Conservation (phyloP, 2,329 filamentous ascomycete species). For the Lasiodiplodia hormozganensis region DNA sequence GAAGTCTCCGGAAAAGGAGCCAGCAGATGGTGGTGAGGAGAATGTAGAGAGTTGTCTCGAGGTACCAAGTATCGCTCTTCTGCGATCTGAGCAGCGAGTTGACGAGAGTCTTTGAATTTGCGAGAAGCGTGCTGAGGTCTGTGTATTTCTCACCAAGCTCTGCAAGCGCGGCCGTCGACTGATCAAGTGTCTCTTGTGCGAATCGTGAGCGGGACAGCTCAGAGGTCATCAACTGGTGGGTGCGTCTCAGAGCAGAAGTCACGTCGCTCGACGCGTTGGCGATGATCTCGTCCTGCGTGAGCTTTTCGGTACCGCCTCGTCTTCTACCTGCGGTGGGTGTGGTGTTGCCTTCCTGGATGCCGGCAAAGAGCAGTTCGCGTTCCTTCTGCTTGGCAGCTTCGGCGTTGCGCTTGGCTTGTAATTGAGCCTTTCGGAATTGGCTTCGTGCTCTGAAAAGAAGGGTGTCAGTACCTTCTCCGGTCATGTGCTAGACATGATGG, state of each 20-base stretch:
- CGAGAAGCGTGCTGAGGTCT: slow-evolving; percentile 77
- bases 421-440: slow-evolving; percentile 81
- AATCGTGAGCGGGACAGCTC: slow-evolving; percentile 89
- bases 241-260: slow-evolving; percentile 80
- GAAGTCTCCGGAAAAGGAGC: slow-evolving; percentile 81
- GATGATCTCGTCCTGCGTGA: slow-evolving; percentile 75
- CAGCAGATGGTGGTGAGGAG: slow-evolving; percentile 78
- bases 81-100: slow-evolving; percentile 82
- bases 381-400: slow-evolving; percentile 77
- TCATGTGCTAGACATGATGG: slow-evolving; percentile 49
- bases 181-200: slow-evolving; percentile 84
- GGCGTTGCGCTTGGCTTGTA: slow-evolving; percentile 77
- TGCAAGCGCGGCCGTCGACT: slow-evolving; percentile 82
- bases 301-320: slow-evolving; percentile 53
- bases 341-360: slow-evolving; percentile 58
- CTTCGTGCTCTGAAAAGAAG: slow-evolving; percentile 58
- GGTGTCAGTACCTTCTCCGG: slow-evolving; percentile 14
- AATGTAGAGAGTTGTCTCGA: slow-evolving; percentile 87
- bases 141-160: slow-evolving; percentile 83
- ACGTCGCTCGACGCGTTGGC: slow-evolving; percentile 82
- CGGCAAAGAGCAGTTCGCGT: slow-evolving; percentile 75
- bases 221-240: slow-evolving; percentile 83
- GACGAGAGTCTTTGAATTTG: slow-evolving; percentile 76
- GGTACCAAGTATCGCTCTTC: slow-evolving; percentile 98
- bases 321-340: slow-evolving; percentile 44